phyloP scores from a whole-genome alignment of 495 filamentous ascomycete species.

The Aspergillus kassunensis region DNA sequence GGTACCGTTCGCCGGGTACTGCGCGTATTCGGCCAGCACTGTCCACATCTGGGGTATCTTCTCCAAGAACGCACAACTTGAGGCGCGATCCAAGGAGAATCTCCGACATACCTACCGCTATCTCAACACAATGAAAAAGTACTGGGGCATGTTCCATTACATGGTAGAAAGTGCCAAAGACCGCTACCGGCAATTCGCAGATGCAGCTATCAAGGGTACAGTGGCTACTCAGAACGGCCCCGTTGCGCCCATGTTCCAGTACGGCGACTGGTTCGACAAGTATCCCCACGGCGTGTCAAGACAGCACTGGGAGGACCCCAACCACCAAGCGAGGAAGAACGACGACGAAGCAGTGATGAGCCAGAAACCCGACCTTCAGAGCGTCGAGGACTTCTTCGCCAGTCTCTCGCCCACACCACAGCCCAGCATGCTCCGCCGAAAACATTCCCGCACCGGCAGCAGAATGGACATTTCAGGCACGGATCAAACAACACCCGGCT shows the following conservation, averaged over 20 bases:
- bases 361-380: constrained; percentile 83
- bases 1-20: constrained; percentile 92
- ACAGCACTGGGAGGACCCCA: constrained; percentile 77
- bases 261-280: constrained; percentile 95
- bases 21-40: constrained; percentile 85
- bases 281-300: constrained; percentile 90
- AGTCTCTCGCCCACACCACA: constrained; percentile 67
- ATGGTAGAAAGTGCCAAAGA: constrained; percentile 92
- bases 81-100: constrained; percentile 76
- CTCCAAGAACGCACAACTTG: constrained; percentile 70
- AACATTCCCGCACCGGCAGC: constrained; percentile 34
- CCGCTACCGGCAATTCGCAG: constrained; percentile 80
- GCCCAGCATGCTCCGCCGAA: constrained; percentile 38
- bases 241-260: constrained; percentile 73
- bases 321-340: constrained; percentile 61
- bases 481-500: constrained; percentile 26
- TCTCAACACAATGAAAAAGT: constrained; percentile 88
- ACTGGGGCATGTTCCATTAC: constrained; percentile 97
- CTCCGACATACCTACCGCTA: constrained; percentile 88
- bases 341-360: constrained; percentile 78
- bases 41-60: constrained; percentile 92
- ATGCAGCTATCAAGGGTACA: constrained; percentile 56
- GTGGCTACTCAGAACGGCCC: constrained; percentile 47
- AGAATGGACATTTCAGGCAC: constrained; percentile 25
- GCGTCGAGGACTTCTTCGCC: constrained; percentile 92